Percentiles rank a stretch among this genome's conserved stretches.
Evolutionary conservation across 1,284 basidiomycete genomes (phyloP).

Genomic region (Meira miltonrushii): DNA sequence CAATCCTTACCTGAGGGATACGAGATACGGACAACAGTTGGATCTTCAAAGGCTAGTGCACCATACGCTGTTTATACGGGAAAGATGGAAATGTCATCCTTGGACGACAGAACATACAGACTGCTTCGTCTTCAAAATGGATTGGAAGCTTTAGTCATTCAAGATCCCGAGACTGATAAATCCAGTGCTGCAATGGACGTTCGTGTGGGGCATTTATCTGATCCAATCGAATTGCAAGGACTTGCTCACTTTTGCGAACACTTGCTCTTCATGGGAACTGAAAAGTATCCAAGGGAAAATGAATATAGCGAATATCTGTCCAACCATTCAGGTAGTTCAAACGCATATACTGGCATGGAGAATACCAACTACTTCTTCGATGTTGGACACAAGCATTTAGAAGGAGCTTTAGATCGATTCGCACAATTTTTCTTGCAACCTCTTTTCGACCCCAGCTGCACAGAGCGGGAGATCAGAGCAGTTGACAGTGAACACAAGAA

Average conservation of each 20-base stretch:
- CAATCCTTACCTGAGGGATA: background rate
- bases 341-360: slow-evolving; percentile 87
- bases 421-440: slow-evolving; percentile 91
- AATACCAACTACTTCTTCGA: slow-evolving; percentile 93
- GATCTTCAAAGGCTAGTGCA: background rate
- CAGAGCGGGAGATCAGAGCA: slow-evolving; percentile 88
- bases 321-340: slow-evolving; percentile 83
- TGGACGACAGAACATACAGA: slow-evolving; percentile 52
- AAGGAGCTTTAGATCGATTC: slow-evolving; percentile 82
- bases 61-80: slow-evolving; percentile 42
- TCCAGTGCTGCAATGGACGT: slow-evolving; percentile 92
- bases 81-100: slow-evolving; percentile 27
- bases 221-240: slow-evolving; percentile 65
- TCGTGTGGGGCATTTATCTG: slow-evolving; percentile 85
- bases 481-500: slow-evolving; percentile 99
- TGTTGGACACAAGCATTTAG: slow-evolving; percentile 77
- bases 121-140: slow-evolving; percentile 81
- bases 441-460: slow-evolving; percentile 83
- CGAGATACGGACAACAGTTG: background rate
- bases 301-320: slow-evolving; percentile 66
- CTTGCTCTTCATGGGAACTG: slow-evolving; percentile 79
- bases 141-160: slow-evolving; percentile 76
- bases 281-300: slow-evolving; percentile 50
- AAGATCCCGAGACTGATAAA: slow-evolving; percentile 85
- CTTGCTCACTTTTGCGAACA: slow-evolving; percentile 93